Evolutionary conservation across 768 basidiomycete species (phyloP).

Genomic region (Lactarius sp.): DNA sequence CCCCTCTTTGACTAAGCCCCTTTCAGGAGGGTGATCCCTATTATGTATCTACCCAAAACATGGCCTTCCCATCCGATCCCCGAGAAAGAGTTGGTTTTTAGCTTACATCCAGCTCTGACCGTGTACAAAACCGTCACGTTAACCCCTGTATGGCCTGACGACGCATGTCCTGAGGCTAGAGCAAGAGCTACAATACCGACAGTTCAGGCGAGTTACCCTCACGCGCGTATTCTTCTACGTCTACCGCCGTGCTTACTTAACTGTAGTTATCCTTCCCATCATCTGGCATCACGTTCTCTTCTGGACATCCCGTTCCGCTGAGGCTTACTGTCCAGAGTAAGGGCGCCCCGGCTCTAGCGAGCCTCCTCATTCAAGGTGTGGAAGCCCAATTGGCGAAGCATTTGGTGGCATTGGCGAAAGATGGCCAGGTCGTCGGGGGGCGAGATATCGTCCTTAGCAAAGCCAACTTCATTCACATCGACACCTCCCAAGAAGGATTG

Average conservation of each 20-base stretch:
- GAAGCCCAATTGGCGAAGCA: constrained; percentile 38
- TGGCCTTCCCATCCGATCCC: constrained; percentile 36
- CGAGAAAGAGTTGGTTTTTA: constrained; percentile 31
- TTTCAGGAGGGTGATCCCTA: constrained; percentile 33
- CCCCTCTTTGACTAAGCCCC: not conserved
- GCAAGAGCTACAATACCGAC: constrained; percentile 20
- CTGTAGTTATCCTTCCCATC: constrained; percentile 39
- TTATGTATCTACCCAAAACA: constrained; percentile 44
- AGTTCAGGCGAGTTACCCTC: constrained; percentile 30
- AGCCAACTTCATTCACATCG: constrained; percentile 27
- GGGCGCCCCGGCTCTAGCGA: constrained; percentile 36
- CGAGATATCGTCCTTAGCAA: constrained; percentile 30
- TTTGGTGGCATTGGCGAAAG: constrained; percentile 32
- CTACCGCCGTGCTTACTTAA: not conserved
- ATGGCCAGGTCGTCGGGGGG: constrained; percentile 28
- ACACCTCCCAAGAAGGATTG: constrained; percentile 37
- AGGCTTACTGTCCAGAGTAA: constrained; percentile 36
- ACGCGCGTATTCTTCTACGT: not conserved
- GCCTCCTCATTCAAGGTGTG: constrained; percentile 34
- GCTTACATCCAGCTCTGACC: constrained; percentile 21
- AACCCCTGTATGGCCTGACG: constrained; percentile 26
- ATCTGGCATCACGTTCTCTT: constrained; percentile 34
- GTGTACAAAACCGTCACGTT: constrained; percentile 33
- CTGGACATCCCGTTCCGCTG: constrained; percentile 40
- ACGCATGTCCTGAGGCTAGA: constrained; percentile 2